A percentile compares a stretch with the other conserved stretches of the same genome.
Evolutionary conservation across 768 basidiomycete genomes (phyloP).

Genomic region (Paxillus involutus): DNA sequence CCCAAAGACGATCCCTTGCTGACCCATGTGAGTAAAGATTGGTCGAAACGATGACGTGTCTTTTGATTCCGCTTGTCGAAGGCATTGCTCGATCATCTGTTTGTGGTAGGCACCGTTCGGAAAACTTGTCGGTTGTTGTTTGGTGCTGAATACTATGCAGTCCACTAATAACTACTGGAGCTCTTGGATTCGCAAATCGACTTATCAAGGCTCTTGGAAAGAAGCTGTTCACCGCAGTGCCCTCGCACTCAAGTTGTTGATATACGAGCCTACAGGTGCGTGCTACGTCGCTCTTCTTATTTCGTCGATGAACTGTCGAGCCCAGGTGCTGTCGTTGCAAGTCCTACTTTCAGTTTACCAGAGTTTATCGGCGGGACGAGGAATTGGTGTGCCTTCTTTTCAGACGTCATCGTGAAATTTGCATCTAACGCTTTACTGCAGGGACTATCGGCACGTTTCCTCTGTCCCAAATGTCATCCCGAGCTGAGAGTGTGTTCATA

Average conservation of each 20-base stretch:
- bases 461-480: not conserved
- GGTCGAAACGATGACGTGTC: not conserved
- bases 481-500: not conserved
- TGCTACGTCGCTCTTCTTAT: not conserved
- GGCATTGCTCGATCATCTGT: conserved; percentile 56
- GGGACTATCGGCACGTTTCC: conserved; percentile 61
- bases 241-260: conserved; percentile 89
- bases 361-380: conserved; percentile 89
- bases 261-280: conserved; percentile 85
- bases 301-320: not conserved
- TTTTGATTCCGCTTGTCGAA: conserved; percentile 17
- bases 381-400: conserved; percentile 64
- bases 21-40: conserved; percentile 46
- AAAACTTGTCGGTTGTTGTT: not conserved
- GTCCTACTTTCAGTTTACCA: conserved; percentile 92
- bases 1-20: conserved; percentile 71
- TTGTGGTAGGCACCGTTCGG: conserved; percentile 41
- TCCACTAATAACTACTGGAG: conserved; percentile 85
- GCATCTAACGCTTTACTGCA: conserved; percentile 18
- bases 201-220: conserved; percentile 93
- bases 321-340: conserved; percentile 86
- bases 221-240: conserved; percentile 93
- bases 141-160: conserved; percentile 27
- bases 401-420: not conserved
- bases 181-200: conserved; percentile 84